phyloP scores from a whole-genome alignment of 2,329 filamentous ascomycete genomes.

The Fusarium sp. region DNA sequence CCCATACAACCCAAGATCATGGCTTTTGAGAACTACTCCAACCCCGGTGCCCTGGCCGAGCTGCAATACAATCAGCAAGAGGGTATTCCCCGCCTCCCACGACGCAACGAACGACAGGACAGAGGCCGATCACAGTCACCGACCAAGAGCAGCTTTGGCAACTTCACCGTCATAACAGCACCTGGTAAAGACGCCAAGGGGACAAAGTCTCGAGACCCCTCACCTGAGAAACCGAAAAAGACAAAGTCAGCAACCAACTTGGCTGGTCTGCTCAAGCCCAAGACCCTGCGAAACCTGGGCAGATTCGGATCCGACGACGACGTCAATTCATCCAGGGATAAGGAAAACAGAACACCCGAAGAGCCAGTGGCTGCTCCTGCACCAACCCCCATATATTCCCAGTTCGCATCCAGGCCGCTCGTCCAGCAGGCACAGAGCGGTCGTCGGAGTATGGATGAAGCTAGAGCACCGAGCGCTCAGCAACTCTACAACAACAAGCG shows the following conservation, averaged over 20 bases:
- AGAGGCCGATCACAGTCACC: slow-evolving; percentile 59
- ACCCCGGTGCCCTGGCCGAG: slow-evolving; percentile 67
- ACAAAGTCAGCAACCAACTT: slow-evolving; percentile 88
- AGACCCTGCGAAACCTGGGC: slow-evolving; percentile 78
- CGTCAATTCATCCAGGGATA: slow-evolving; percentile 72
- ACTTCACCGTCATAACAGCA: slow-evolving; percentile 62
- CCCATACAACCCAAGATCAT: slow-evolving; percentile 49
- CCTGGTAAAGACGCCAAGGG: slow-evolving; percentile 57
- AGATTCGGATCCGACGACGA: slow-evolving; percentile 68
- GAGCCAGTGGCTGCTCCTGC: slow-evolving; percentile 37
- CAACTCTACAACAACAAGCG: slow-evolving; percentile 39
- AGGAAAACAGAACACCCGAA: slow-evolving; percentile 82
- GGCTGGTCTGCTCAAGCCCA: slow-evolving; percentile 81
- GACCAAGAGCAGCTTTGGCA: slow-evolving; percentile 59
- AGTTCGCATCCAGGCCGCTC: slow-evolving; percentile 67
- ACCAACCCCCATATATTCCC: slow-evolving; percentile 83
- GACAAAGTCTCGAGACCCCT: slow-evolving; percentile 62
- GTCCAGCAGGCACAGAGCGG: slow-evolving; percentile 39
- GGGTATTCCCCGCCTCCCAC: slow-evolving; percentile 57
- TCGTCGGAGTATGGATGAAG: slow-evolving; percentile 48
- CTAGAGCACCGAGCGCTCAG: slow-evolving; percentile 39
- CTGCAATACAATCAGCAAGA: slow-evolving; percentile 70
- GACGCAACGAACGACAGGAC: slow-evolving; percentile 55
- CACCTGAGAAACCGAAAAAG: slow-evolving; percentile 78
- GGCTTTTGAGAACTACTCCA: slow-evolving; percentile 55